These are phyloP conservation scores for Nicotiana tabacum DNA, from an alignment of 257 asterid species.

Conservation along the genomic window DNA sequence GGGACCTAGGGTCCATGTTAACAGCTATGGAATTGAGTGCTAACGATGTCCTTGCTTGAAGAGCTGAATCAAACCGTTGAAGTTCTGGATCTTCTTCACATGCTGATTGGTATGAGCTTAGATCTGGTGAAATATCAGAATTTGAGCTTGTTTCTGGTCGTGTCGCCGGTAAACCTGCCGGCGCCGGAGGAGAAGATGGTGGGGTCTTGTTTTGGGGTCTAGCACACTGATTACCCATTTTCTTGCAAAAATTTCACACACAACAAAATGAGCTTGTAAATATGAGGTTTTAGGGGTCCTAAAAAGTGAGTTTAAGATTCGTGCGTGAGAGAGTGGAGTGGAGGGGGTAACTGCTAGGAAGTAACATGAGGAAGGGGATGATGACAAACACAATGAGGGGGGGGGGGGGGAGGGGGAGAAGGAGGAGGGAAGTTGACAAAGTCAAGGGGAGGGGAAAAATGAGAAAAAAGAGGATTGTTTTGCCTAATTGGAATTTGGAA, in stretches of 20 bases:
- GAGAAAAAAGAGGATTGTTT: not conserved
- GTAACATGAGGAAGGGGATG: not conserved
- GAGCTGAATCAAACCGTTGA: constrained; percentile 49
- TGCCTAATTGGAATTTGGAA: not conserved
- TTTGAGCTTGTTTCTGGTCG: constrained; percentile 16
- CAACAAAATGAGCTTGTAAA: not conserved
- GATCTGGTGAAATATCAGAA: constrained; percentile 29
- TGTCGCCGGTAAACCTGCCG: constrained; percentile 11
- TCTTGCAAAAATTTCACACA: not conserved
- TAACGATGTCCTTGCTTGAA: constrained; percentile 62
- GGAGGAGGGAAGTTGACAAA: too few species aligned
- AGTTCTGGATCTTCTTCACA: constrained; percentile 79
- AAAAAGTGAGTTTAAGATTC: not conserved
- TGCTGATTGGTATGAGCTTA: constrained; percentile 76
- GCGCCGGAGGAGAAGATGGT: constrained; percentile 5
- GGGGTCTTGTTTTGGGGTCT: constrained; percentile 23
- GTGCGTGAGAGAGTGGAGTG: not conserved
- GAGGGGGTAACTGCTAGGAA: not conserved
- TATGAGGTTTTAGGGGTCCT: not conserved
- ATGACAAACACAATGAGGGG: not conserved
- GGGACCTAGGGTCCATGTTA: constrained; percentile 55
- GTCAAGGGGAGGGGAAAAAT: not conserved
- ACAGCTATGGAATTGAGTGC: constrained; percentile 78
- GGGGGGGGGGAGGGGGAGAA: too few species aligned
- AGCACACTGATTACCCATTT: constrained; percentile 62